Base-by-base conservation (phyloP, 257 asterid genomes). In the Henckelia pumila region DNA sequence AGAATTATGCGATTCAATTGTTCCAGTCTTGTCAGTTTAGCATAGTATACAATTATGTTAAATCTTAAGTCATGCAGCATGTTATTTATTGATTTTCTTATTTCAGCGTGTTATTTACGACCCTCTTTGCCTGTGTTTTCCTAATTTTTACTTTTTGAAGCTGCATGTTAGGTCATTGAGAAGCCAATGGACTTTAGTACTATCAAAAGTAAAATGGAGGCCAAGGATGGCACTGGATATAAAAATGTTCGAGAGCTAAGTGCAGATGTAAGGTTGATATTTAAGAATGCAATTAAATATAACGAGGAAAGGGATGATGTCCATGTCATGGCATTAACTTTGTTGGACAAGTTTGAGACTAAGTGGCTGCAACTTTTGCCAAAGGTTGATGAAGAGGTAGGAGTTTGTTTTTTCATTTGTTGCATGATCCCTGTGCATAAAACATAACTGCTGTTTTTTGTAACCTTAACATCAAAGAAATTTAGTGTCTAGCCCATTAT, bases 161-260 rank as follows among this genome's bases (percentile, higher is more conserved):
- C 11, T 4, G 53, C 56, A 61, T 71, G 70, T 68, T 74, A 92
- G 98, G 91, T 92, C 69, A 92, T 92, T 76, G 91, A 89, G 83
- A 92, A 89, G 84, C 98, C 98, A 40, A 89, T 92, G 97, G 98
- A 92, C 77, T 92, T 92, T 73, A 87, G 96, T 78, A 89, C 98
- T 35, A 76, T 92, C 70, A 81, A 78, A 77, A 79, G 76, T 78
- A 89, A 88, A 81, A 92, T 92, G 95, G 97, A 92, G 84, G 91
- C 86, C 65, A 84, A 83, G 76, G 97, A 86, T 80, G 93, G 85
- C 70, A 69, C 75, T 76, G 98, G 91, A 32, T 92, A 89, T 71
- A 87, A 86, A 76, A 81, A 86, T 73, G 97, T 92, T 63, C 84
- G 96, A 29, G 97, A 92, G 82, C 86, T 92, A 63, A 80, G 89